These are phyloP conservation scores for Balansia obtecta DNA, from an alignment of 2,329 filamentous ascomycete species.

Conservation along the genomic window DNA sequence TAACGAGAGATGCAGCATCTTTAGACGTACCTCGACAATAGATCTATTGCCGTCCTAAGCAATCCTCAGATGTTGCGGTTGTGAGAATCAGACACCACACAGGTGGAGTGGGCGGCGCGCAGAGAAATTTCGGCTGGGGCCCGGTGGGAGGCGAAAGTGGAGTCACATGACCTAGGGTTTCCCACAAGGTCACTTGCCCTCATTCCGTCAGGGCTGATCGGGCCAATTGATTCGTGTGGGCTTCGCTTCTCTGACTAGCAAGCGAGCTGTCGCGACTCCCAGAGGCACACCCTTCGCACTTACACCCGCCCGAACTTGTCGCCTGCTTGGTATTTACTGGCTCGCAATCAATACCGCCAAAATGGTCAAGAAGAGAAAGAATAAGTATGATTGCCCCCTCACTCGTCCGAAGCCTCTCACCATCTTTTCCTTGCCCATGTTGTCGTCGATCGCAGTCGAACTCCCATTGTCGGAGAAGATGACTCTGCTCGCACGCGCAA, in stretches of 20 bases:
- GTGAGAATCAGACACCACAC: constrained; percentile 12
- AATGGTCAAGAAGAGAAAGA: constrained; percentile 64
- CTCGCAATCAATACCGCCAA: constrained; percentile 41
- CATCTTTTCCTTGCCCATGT: neutral
- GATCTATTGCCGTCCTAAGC: constrained; percentile 49
- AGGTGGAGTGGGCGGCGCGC: constrained; percentile 18
- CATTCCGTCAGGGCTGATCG: constrained; percentile 5
- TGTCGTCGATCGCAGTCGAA: neutral
- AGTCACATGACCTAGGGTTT: constrained; percentile 18
- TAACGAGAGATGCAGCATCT: constrained; percentile 30
- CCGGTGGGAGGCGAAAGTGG: constrained; percentile 2
- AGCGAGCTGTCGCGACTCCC: constrained; percentile 7
- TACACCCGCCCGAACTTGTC: constrained; percentile 10
- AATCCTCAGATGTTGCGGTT: constrained; percentile 42
- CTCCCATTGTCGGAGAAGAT: constrained; percentile 6
- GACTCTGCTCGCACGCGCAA: constrained; percentile 5
- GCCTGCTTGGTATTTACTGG: constrained; percentile 20
- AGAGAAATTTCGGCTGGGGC: constrained; percentile 15
- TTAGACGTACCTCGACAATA: constrained; percentile 53
- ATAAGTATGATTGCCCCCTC: constrained; percentile 37
- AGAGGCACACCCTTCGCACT: constrained; percentile 12
- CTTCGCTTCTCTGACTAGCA: constrained; percentile 3
- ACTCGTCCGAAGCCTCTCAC: neutral
- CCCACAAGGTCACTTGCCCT: constrained; percentile 11
- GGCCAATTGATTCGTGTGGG: constrained; percentile 6